These are phyloP conservation scores for Akebia trifoliata DNA, from an alignment of 164 flowering plant species.

Conservation along the genomic window DNA sequence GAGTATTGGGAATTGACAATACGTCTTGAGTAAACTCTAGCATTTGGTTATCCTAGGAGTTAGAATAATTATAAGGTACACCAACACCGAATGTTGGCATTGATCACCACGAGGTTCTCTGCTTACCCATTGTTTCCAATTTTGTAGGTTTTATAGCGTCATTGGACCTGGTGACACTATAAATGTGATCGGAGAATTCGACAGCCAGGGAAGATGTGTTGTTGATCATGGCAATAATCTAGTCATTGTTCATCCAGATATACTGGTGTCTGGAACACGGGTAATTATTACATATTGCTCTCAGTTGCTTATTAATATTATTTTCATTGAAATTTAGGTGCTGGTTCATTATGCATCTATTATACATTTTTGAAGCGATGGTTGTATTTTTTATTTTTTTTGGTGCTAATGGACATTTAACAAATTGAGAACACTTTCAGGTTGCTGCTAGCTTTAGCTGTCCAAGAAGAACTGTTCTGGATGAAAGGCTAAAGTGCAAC, in stretches of 20 bases:
- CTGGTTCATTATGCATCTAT: constrained; percentile 3
- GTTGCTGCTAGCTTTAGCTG: constrained; percentile 90
- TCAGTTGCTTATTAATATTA: background rate
- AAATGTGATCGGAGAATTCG: constrained; percentile 83
- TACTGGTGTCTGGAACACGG: constrained; percentile 86
- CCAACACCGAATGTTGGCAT: too few species aligned
- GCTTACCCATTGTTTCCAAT: constrained; percentile 7
- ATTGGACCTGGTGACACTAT: constrained; percentile 92
- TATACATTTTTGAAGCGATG: background rate
- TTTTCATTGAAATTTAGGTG: background rate
- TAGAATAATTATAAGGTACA: too few species aligned
- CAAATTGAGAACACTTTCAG: constrained; percentile 29
- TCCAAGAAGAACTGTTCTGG: constrained; percentile 77
- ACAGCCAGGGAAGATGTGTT: constrained; percentile 65
- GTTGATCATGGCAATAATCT: constrained; percentile 57
- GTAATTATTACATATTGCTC: constrained; percentile 32
- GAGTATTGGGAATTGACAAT: too few species aligned
- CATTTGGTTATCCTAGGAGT: too few species aligned
- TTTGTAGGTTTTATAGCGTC: constrained; percentile 64
- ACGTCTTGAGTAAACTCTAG: too few species aligned
- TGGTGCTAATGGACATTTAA: background rate
- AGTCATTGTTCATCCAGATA: constrained; percentile 80
- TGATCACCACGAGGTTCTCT: too few species aligned
- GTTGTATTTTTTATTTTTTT: constrained; percentile 6
- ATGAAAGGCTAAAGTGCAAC: constrained; percentile 70